Evolutionary conservation across 352 stramenopile species (phyloP), one percentile per base, ranked within the genome.

Genomic region (Albugo candida): DNA sequence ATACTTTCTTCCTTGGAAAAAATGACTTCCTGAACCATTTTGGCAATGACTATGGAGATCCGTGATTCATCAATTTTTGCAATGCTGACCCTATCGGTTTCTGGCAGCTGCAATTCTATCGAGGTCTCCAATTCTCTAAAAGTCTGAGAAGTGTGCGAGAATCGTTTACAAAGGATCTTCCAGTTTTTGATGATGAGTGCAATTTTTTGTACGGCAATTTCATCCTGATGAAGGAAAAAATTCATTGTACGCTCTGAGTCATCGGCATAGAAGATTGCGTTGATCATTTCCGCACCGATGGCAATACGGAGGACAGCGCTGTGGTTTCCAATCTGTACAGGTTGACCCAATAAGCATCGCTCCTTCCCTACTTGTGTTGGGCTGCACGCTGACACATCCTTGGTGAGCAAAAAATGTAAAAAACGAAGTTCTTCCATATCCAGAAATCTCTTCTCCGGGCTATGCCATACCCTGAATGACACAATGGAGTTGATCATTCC

Each of bases 231-330:
- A 1, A 73, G 55, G 8, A 81, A 59, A 14, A 67, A 58, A 2
- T 21, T 43, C 36, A 59, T 64, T 31, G 55, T 55, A 14, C 64
- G 59, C 37, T 67, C 57, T 11, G 48, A 52, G 31, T 58, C 57
- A 5, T 65, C 58, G 19, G 60, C 59, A 48, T 62, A 59, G 55
- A 76, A 72, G 41, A 82, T 66, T 14, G 49, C 45, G 43, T 88
- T 88, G 39, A 92, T 62, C 75, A 93, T 93, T 47, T 92, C 81
- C 18, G 81, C 81, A 12, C 81, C 77, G 24, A 93, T 63, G 0
- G 81, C 81, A 48, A 92, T 85, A n/a, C 81, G 72, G 35, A 93
- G 31, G 8, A 93, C 75, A 39, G 64, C 67, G 36, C 64, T 62
- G 35, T 60, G 70, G 58, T 83, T 81, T 17, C 75, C 72, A 0